These are phyloP conservation scores for Chlamydomonas sp. DNA, from an alignment of 139 green algal species.

Conservation along the genomic window DNA sequence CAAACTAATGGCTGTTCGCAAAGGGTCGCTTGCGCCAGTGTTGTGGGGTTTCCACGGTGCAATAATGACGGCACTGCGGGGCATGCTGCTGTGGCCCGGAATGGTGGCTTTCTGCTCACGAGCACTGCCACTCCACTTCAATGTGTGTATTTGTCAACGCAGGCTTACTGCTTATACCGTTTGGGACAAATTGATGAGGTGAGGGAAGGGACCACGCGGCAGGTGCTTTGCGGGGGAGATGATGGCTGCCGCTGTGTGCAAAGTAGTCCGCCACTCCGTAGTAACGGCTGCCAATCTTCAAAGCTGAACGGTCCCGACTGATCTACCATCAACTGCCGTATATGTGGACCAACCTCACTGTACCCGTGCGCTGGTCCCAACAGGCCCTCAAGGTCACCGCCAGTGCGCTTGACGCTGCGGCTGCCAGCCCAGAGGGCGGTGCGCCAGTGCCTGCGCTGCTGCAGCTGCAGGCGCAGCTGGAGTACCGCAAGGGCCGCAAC, in stretches of 20 bases:
- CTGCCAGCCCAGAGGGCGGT: background rate
- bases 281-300: no score
- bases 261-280: background rate
- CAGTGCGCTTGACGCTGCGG: background rate
- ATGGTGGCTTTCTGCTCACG: no score
- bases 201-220: background rate
- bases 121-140: no score
- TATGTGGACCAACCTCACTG: background rate
- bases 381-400: constrained; percentile 1
- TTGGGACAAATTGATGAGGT: constrained; percentile 71
- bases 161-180: constrained; percentile 92
- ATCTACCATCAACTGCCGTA: no score
- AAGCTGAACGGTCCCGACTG: no score
- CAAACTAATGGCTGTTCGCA: no score
- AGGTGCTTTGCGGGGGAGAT: background rate
- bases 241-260: background rate
- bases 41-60: no score
- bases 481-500: constrained; percentile 78
- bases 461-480: constrained; percentile 87
- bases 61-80: no score
- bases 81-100: no score
- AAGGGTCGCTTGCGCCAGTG: no score
- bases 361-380: background rate
- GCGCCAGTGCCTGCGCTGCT: constrained; percentile 31
- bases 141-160: constrained; percentile 16